Evolutionary conservation across 768 basidiomycete genomes (phyloP).

Genomic region (Kwoniella newhampshirensis): DNA sequence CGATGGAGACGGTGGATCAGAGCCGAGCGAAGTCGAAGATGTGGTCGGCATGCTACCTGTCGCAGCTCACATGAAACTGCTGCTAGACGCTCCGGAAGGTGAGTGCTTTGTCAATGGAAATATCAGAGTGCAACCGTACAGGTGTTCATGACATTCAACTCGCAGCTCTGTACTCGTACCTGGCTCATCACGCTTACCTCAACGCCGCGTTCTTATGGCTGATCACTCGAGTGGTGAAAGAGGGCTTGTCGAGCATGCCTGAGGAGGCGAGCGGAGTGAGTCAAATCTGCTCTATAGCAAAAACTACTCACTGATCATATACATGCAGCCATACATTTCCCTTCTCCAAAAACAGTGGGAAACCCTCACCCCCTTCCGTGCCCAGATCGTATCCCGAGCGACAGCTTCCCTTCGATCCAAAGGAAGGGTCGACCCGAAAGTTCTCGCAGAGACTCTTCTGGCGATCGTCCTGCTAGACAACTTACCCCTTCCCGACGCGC

Average conservation of each 20-base stretch:
- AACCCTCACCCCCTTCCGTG: conserved; percentile 75
- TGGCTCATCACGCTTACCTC: conserved; percentile 75
- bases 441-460: conserved; percentile 70
- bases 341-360: conserved; percentile 93
- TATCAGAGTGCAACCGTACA: neutral
- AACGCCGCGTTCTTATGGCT: conserved; percentile 86
- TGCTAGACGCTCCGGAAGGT: conserved; percentile 87
- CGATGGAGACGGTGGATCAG: conserved; percentile 22
- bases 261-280: conserved; percentile 62
- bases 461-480: conserved; percentile 88
- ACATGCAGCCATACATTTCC: conserved; percentile 73
- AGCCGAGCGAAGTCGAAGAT: conserved; percentile 29
- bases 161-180: conserved; percentile 69
- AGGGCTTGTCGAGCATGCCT: conserved; percentile 65
- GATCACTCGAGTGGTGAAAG: conserved; percentile 78
- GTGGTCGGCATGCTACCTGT: conserved; percentile 54
- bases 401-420: conserved; percentile 72
- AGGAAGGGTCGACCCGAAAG: conserved; percentile 53
- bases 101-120: too few relatives aligned
- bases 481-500: conserved; percentile 69
- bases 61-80: conserved; percentile 85
- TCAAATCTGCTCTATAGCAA: conserved; percentile 62
- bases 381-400: conserved; percentile 86
- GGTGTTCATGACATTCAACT: neutral
- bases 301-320: conserved; percentile 34